Base-by-base conservation (phyloP, 345 rosid species). In the Eucalyptus globulus region DNA sequence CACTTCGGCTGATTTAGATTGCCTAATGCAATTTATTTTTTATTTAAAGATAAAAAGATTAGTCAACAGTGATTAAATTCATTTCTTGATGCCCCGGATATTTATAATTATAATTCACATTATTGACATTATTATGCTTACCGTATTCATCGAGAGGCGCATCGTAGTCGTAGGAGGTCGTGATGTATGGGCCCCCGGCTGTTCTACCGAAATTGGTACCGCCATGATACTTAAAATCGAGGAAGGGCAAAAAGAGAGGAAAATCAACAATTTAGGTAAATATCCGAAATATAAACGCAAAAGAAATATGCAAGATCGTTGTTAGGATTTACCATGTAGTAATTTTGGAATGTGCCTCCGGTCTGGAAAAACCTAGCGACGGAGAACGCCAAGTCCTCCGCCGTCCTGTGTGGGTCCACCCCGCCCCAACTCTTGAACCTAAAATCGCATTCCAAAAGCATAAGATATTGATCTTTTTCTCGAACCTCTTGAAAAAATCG, bases 1-100 rank as follows among this genome's bases (percentile, higher is more conserved):
- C 93, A 96, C 87, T 96, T 95, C 4, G 99, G 98, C 87, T 97
- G 97, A 90, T 97, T 96, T 89, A 94, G 67, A 88, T 93, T 95
- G 44, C 98, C 98, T 49, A 15, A 13, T 10, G 49, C 27, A 54
- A 47, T 27, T 40, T 56, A 3, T 87, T 19, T 58, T 29, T 34
- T 3, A 88, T 29, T 53, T 8, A 37, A 14, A 9, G 9, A 15
- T 4, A 13, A 15, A 22, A 49, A 86, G 43, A 17, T 29, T 24
- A 34, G 87, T n/a, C 26, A 37, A 4, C 10, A 26, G 7, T 44
- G 26, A 72, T 72, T 37, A 53, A 37, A 53, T 51, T 24, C 12
- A 12, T 6, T 76, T n/a, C 26, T 53, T 34, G 11, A 19, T 15
- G 45, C 58, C 34, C 1, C 3, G 5, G 11, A 3, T 22, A 80